phyloP scores from a whole-genome alignment of 2,329 filamentous ascomycete genomes.

The Trichoderma sp. region DNA sequence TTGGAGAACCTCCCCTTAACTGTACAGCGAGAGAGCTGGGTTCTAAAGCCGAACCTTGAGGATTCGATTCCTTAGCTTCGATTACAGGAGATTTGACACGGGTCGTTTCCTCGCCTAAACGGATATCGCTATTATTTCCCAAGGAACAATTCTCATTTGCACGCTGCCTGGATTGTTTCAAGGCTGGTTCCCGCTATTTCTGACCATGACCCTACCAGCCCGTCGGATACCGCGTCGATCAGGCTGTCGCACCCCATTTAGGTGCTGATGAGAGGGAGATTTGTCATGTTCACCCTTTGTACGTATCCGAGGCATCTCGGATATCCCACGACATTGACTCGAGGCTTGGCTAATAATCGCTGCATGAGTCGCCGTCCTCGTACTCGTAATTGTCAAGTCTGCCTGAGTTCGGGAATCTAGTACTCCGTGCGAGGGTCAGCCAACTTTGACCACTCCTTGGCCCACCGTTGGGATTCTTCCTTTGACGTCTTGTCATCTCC shows the following conservation, averaged over 20 bases:
- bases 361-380: neutral
- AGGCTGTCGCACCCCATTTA: neutral
- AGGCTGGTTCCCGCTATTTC: neutral
- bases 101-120: neutral
- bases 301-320: neutral
- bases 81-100: neutral
- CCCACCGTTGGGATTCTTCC: slow-evolving; percentile 31
- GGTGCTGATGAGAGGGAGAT: neutral
- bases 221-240: slow-evolving; percentile 4
- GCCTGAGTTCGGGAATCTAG: slow-evolving; percentile 19
- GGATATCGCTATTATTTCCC: neutral
- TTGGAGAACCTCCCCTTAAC: neutral
- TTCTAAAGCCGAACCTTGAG: neutral
- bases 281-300: neutral
- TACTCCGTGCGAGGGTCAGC: slow-evolving; percentile 27
- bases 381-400: neutral
- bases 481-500: slow-evolving; percentile 17
- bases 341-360: neutral
- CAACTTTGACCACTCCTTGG: slow-evolving; percentile 35
- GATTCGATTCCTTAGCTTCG: neutral
- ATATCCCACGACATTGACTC: neutral
- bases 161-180: neutral
- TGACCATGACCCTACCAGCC: neutral
- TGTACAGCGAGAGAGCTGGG: neutral
- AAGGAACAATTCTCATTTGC: neutral